Base-by-base conservation (phyloP, 2,329 filamentous ascomycete genomes). In the Verruconis gallopava region DNA sequence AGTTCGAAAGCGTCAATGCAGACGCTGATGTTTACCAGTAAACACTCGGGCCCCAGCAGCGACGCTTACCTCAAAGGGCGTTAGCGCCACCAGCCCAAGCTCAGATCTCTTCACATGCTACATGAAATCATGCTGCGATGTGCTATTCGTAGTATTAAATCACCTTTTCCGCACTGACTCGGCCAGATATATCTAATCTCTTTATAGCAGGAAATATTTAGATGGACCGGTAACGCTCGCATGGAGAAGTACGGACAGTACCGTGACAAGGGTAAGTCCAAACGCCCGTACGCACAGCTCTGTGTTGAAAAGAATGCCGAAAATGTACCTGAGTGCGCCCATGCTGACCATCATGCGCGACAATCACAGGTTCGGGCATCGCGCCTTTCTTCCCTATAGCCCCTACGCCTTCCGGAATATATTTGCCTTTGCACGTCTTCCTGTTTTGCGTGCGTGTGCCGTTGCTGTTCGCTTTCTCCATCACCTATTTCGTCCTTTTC, bases 161-260 rank as follows among this genome's bases (percentile, higher is more conserved):
- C n/a, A n/a, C n/a, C n/a, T n/a, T n/a, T n/a, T n/a, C n/a, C n/a
- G n/a, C n/a, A n/a, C n/a, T n/a, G n/a, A n/a, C n/a, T n/a, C n/a
- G n/a, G n/a, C n/a, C n/a, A n/a, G n/a, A n/a, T n/a, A n/a, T n/a
- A n/a, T n/a, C n/a, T n/a, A n/a, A n/a, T n/a, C n/a, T n/a, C n/a
- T n/a, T n/a, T n/a, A n/a, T n/a, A n/a, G n/a, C n/a, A n/a, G 33
- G 12, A 17, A 9, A 9, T 14, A 6, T 36, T 36, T 36, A 9
- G 33, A 36, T 36, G 33, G 33, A 14, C 9, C 12, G 18, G 33
- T 36, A 17, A 19, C 33, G 6, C 11, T 36, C n/a, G 1, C 3
- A 95, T 95, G 88, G 88, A 95, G 69, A 94, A 93, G 61, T 95
- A 85, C 61, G 89, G 84, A 44, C 85, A 93, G 60, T 95, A 85